Base-by-base conservation (phyloP, 129 eudicot species). In the Chrysanthemum lavandulifolium region DNA sequence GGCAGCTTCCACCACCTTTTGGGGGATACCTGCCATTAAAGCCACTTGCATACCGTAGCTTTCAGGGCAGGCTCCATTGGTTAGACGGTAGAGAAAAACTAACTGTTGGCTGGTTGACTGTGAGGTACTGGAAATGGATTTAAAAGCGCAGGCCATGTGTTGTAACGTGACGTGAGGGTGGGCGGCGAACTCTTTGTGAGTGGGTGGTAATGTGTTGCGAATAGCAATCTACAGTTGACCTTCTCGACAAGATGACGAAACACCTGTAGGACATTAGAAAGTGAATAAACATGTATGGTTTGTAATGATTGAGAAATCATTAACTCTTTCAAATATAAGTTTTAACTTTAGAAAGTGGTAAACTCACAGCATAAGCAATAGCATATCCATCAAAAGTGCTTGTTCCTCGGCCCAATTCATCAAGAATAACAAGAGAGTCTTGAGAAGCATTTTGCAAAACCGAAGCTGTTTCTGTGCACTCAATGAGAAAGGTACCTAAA, bases 321-420 rank as follows among this genome's bases (percentile, higher is more conserved):
- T 13, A 58, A 58, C 19, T 8, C 33, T 54, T 54, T 1, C 2
- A 54, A 21, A 59, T 59, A 15, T 1, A 59, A 27, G 55, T 55
- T 54, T 11, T 13, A 55, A 55, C 9, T 57, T 59, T 43, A 59
- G 11, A 72, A 13, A 50, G 12, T 14, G 47, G 76, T 33, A 60
- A 67, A 62, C 99, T 83, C 65, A 94, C 99, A 78, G 99, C 97
- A 78, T 95, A 95, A 72, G 97, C 99, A 15, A 95, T 90, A 56
- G 99, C 99, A 69, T 95, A 90, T 81, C 99, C 97, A 81, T 95
- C 97, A 6, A 86, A 95, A 33, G 99, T 95, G 81, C 96, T 90
- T 3, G 99, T 95, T 78, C 99, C 99, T 75, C 99, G 88, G 59
- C 99, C 99, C 84, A 95, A 67, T 76, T 95, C 99, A 73, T 95